Conservation (phyloP, 78 protist genomes). For the Parvularia atlantis region DNA sequence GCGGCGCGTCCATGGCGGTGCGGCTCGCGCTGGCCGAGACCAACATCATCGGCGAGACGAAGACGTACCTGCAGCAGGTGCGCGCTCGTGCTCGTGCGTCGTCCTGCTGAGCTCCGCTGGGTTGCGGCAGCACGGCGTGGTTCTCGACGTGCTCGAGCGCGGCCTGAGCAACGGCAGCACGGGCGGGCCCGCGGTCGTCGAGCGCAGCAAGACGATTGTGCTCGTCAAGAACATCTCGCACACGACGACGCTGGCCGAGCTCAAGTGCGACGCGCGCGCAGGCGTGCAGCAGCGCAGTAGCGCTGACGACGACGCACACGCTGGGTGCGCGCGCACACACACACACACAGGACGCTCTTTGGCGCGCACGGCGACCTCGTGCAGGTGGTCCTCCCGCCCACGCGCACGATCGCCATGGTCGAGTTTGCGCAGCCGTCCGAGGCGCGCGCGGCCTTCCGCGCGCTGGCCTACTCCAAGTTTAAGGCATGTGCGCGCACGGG, state of each 20-base stretch:
- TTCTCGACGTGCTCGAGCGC: constrained; percentile 37
- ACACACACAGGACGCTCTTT: constrained; percentile 41
- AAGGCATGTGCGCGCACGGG: too few relatives aligned
- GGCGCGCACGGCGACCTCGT: constrained; percentile 30
- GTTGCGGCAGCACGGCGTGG: constrained; percentile 50
- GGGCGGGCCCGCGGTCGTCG: not conserved
- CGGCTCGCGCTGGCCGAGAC: constrained; percentile 83
- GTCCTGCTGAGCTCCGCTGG: too few relatives aligned
- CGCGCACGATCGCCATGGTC: constrained; percentile 66
- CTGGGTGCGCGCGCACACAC: too few relatives aligned
- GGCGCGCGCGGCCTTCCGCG: constrained; percentile 74
- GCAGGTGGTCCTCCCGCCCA: constrained; percentile 55
- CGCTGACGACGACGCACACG: too few relatives aligned
- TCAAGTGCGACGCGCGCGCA: constrained; percentile 23
- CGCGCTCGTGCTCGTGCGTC: not conserved
- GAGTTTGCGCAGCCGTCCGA: constrained; percentile 62
- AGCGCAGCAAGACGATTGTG: constrained; percentile 46
- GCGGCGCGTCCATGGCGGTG: constrained; percentile 33
- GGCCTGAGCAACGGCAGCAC: not conserved
- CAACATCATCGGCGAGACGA: constrained; percentile 56
- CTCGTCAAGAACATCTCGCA: constrained; percentile 81
- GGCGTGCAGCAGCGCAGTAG: too few relatives aligned
- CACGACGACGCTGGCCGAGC: constrained; percentile 6
- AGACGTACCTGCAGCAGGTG: constrained; percentile 32
- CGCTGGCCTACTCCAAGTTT: constrained; percentile 72